A percentile compares a stretch with the other conserved stretches of the same genome.
phyloP scores from a whole-genome alignment of 768 basidiomycete genomes.

The Psilocybe sp. region DNA sequence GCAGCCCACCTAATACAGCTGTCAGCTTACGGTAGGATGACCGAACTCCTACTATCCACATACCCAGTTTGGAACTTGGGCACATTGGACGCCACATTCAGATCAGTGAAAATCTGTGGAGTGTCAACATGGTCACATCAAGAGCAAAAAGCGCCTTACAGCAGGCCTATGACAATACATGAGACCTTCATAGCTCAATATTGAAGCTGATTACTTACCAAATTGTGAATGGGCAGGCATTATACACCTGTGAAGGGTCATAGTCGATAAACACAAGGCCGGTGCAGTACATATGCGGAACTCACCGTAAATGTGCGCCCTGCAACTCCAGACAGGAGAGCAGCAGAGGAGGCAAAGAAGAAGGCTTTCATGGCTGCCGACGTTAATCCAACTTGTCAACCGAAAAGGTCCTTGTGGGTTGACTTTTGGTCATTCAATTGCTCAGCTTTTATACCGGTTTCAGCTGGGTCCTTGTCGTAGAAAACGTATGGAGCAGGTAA shows the following conservation, averaged over 20 bases:
- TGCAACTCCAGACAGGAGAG: slow-evolving; percentile 7
- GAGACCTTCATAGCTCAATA: neutral
- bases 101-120: slow-evolving; percentile 55
- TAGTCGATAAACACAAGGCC: neutral
- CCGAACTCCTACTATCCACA: neutral
- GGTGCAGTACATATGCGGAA: neutral
- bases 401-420: too few species aligned
- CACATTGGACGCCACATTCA: slow-evolving; percentile 42
- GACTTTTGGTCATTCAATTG: too few species aligned
- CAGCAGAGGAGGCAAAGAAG: slow-evolving; percentile 5
- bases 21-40: neutral
- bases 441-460: too few species aligned
- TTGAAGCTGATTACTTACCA: slow-evolving; percentile 37
- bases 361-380: slow-evolving; percentile 5
- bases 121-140: neutral
- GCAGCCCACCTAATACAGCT: slow-evolving; percentile 36
- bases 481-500: too few species aligned
- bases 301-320: slow-evolving; percentile 9
- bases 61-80: slow-evolving; percentile 46
- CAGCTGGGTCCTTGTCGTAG: too few species aligned
- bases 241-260: slow-evolving; percentile 37
- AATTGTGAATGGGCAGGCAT: slow-evolving; percentile 63
- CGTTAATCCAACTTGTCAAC: neutral
- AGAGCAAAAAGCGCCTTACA: slow-evolving; percentile 15
- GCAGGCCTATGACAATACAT: slow-evolving; percentile 30